Conservation (phyloP, 768 basidiomycete genomes). For the Amanita pseudoporphyria region DNA sequence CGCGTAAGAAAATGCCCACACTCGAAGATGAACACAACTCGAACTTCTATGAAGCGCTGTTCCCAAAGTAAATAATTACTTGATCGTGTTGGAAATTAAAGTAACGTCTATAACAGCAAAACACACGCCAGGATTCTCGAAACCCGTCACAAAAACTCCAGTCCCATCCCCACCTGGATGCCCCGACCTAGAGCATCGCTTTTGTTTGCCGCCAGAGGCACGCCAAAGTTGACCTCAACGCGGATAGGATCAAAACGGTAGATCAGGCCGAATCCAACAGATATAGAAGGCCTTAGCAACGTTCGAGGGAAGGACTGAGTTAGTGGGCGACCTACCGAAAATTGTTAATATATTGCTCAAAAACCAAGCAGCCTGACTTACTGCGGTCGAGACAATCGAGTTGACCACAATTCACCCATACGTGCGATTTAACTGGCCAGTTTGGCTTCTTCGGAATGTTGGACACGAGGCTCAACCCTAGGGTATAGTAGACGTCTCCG, state of each 20-base stretch:
- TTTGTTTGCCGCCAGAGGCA: constrained; percentile 64
- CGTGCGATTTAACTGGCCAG: constrained; percentile 83
- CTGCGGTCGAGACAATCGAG: constrained; percentile 52
- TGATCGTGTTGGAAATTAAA: too few species aligned
- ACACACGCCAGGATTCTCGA: constrained; percentile 11
- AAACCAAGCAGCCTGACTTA: constrained; percentile 22
- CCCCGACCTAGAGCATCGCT: constrained; percentile 63
- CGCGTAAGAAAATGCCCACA: too few species aligned
- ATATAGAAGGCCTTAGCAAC: constrained; percentile 55
- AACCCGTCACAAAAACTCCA: constrained; percentile 56
- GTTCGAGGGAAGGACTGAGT: constrained; percentile 28
- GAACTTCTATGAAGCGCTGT: too few species aligned
- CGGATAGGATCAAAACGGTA: constrained; percentile 78
- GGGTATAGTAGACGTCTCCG: constrained; percentile 74
- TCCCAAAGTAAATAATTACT: too few species aligned
- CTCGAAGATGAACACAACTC: too few species aligned
- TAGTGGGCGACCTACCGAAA: constrained; percentile 24
- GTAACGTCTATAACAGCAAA: too few species aligned
- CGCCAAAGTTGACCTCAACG: constrained; percentile 82
- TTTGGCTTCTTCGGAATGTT: constrained; percentile 60
- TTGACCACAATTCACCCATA: constrained; percentile 75
- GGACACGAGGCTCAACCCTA: constrained; percentile 67
- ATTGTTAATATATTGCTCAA: not conserved
- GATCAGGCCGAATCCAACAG: constrained; percentile 74
- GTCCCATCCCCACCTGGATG: constrained; percentile 71